Base-by-base conservation (phyloP, 805 yeast genomes). In the Candida lessepsii region DNA sequence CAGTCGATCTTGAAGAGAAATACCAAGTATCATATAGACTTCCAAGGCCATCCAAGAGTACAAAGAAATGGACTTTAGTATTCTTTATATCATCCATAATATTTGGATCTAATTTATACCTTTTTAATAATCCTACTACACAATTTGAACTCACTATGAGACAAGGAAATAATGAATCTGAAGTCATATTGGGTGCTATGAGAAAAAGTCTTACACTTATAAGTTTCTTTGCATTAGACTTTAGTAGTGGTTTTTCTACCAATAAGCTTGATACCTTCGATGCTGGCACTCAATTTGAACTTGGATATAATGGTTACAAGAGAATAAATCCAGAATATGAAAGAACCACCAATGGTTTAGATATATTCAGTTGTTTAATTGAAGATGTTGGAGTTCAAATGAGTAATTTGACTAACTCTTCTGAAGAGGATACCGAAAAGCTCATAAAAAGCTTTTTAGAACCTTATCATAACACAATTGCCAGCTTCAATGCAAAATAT, bases 301-400 rank as follows among this genome's bases (percentile, higher is more conserved):
- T 77, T 47, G 75, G 68, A 51, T 65, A 64, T 37, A 53, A 66
- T 35, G 80, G 81, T 1, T 78, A 69, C 55, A 75, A 82, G 52
- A 69, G 76, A 21, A 39, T 53, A 4, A 66, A 64, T n/a, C 34
- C 29, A 14, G 23, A 30, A 2, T 36, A 44, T n/a, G 41, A 35
- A 29, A 25, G 26, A 17, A 21, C 29, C 11, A 35, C 29, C 5
- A 52, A 57, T 36, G 80, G 79, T 1, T 53, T 75, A 40, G 81
- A 78, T 51, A 48, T 76, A 11, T 56, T 73, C 7, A 60, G 75
- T 6, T 70, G 71, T 10, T 55, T 76, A 11, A 61, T 76, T 9
- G 62, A 70, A 41, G 83, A 78, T 54, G 64, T 79, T 9, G 80
- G 78, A 3, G 58, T 57, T 2, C 78, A 71, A 46, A 55, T 74